These are phyloP conservation scores for Leccinum solheimii DNA, from an alignment of 1,284 basidiomycete species.

Conservation along the genomic window DNA sequence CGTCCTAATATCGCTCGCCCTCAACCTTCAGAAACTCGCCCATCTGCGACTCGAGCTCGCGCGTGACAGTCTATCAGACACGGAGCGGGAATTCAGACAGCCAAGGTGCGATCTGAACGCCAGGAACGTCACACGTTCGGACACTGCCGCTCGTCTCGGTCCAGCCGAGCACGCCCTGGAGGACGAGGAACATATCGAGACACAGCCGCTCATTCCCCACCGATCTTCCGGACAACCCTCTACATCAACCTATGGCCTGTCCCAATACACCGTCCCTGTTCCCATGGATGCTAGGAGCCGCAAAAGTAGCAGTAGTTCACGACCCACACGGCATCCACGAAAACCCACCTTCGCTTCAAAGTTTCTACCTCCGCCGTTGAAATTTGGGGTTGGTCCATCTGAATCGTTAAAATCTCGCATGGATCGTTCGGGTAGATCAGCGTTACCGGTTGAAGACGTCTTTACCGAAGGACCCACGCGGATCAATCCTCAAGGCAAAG, in stretches of 20 bases:
- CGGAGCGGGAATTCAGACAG: slow-evolving; percentile 17
- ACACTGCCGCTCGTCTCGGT: slow-evolving; percentile 1
- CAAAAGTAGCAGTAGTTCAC: slow-evolving; percentile 25
- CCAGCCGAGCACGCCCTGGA: slow-evolving; percentile 14
- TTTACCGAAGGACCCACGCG: slow-evolving; percentile 11
- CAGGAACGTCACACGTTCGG: slow-evolving; percentile 6
- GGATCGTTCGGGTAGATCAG: slow-evolving; percentile 21
- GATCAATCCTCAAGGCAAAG: slow-evolving; percentile 7
- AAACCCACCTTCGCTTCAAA: slow-evolving; percentile 25
- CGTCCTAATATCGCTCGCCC: slow-evolving; percentile 84
- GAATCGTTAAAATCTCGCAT: slow-evolving; percentile 5
- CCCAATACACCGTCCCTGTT: slow-evolving; percentile 2
- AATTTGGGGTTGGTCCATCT: slow-evolving; percentile 10
- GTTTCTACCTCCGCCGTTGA: slow-evolving; percentile 21
- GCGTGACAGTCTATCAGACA: slow-evolving; percentile 21
- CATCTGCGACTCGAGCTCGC: slow-evolving; percentile 69
- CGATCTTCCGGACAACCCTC: slow-evolving; percentile 25
- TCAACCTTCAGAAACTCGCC: slow-evolving; percentile 91
- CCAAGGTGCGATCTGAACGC: slow-evolving; percentile 1
- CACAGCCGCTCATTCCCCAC: slow-evolving; percentile 32
- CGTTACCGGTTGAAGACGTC: slow-evolving; percentile 35
- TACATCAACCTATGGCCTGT: slow-evolving; percentile 21
- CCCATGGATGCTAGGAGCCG: slow-evolving; percentile 27
- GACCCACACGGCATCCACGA: slow-evolving; percentile 22
- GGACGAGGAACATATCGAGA: slow-evolving; percentile 19